Conservation (phyloP, 23 red algal genomes). For the Chondrus crispus region DNA sequence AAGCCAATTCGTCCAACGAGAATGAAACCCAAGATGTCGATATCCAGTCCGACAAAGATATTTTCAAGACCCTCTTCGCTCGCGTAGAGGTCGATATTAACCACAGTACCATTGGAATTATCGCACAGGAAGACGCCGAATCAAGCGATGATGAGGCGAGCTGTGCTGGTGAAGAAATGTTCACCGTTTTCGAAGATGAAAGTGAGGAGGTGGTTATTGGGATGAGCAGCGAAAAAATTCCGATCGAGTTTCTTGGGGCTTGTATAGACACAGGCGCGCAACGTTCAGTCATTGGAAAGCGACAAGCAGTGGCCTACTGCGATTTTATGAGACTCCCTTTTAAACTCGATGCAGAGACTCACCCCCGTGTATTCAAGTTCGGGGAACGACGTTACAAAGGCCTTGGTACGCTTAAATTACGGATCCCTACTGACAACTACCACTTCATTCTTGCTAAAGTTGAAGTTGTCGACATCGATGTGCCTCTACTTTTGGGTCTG, state of each 20-base stretch:
- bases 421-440: not conserved
- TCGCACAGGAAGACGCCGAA: not conserved
- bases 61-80: not conserved
- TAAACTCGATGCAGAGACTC: not conserved
- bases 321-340: not conserved
- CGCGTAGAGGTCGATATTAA: not conserved
- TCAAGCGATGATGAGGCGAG: not conserved
- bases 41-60: not conserved
- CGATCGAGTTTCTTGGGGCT: not conserved
- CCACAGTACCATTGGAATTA: not conserved
- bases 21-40: not conserved
- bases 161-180: not conserved
- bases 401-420: not conserved
- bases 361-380: not conserved
- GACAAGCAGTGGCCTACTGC: not conserved
- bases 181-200: not conserved
- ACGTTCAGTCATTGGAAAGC: not conserved
- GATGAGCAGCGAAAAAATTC: not conserved
- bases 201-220: not conserved
- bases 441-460: not conserved
- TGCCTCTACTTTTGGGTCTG: not conserved
- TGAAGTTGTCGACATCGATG: slow-evolving; percentile 1
- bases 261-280: not conserved
- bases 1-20: no score
- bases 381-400: not conserved